Conservation (phyloP, 2,329 filamentous ascomycete species). For the Cercospora sojina region DNA sequence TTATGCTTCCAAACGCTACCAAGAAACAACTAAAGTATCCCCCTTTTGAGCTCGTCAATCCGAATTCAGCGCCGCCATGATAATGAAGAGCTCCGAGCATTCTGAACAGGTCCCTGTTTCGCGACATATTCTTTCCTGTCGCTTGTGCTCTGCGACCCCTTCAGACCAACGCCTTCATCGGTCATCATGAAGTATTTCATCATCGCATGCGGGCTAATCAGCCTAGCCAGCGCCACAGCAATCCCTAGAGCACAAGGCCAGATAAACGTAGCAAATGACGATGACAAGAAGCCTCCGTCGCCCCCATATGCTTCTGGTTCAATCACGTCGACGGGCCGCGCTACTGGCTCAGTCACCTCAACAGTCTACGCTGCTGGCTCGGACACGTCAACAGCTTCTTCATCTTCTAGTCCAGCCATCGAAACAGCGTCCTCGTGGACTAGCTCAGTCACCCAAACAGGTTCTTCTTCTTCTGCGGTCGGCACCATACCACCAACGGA, state of each 20-base stretch:
- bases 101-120: neutral
- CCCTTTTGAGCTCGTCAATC: neutral
- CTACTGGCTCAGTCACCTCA: neutral
- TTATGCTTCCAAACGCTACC: conserved; percentile 4
- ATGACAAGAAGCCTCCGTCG: neutral
- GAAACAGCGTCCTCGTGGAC: neutral
- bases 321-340: neutral
- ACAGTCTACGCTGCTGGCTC: neutral
- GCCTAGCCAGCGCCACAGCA: neutral
- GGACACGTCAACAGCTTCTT: neutral
- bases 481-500: neutral
- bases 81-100: neutral
- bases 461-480: neutral
- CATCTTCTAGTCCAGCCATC: neutral
- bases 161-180: neutral
- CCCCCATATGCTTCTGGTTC: neutral
- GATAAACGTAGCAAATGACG: neutral
- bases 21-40: neutral
- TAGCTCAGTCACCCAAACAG: neutral
- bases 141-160: neutral
- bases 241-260: neutral
- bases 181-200: neutral
- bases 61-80: neutral
- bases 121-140: neutral
- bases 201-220: neutral